These are phyloP conservation scores for Emmonsiellopsis sp. DNA, from an alignment of 2,329 filamentous ascomycete genomes.

Conservation along the genomic window DNA sequence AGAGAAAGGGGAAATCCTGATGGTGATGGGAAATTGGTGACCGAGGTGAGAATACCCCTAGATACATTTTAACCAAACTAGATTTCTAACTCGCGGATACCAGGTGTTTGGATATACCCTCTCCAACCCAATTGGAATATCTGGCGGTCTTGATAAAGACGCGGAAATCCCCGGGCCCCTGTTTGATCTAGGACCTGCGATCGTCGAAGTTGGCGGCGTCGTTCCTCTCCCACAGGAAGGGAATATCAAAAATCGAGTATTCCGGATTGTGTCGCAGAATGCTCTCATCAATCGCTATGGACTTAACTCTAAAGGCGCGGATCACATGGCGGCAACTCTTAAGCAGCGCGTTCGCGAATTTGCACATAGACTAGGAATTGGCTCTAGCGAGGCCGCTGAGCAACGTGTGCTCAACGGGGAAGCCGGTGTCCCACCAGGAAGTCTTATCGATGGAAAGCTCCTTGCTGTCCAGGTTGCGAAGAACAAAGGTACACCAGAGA, in stretches of 20 bases:
- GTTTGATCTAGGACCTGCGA: constrained; percentile 71
- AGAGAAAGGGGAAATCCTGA: constrained; percentile 64
- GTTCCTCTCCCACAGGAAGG: constrained; percentile 81
- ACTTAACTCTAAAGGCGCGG: constrained; percentile 83
- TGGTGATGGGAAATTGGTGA: constrained; percentile 43
- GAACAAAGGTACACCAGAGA: constrained; percentile 85
- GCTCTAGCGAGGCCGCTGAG: constrained; percentile 55
- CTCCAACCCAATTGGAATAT: constrained; percentile 83
- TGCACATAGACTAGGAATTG: constrained; percentile 61
- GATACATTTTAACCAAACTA: not conserved
- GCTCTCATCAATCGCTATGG: constrained; percentile 94
- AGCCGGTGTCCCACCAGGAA: constrained; percentile 71
- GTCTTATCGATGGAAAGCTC: constrained; percentile 63
- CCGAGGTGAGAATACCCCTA: constrained; percentile 32
- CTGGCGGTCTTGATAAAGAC: constrained; percentile 92
- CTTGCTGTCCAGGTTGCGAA: constrained; percentile 92
- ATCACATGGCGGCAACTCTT: constrained; percentile 71
- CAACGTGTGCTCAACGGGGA: constrained; percentile 66
- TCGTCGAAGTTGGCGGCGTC: constrained; percentile 88
- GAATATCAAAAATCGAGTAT: constrained; percentile 81
- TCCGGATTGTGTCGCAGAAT: constrained; percentile 72
- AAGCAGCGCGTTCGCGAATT: constrained; percentile 69
- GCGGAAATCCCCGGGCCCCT: constrained; percentile 79
- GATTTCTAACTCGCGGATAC: constrained; percentile 2
- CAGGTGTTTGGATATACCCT: constrained; percentile 68